phyloP scores from a whole-genome alignment of 2,329 filamentous ascomycete genomes.

The Penicillium palitans region DNA sequence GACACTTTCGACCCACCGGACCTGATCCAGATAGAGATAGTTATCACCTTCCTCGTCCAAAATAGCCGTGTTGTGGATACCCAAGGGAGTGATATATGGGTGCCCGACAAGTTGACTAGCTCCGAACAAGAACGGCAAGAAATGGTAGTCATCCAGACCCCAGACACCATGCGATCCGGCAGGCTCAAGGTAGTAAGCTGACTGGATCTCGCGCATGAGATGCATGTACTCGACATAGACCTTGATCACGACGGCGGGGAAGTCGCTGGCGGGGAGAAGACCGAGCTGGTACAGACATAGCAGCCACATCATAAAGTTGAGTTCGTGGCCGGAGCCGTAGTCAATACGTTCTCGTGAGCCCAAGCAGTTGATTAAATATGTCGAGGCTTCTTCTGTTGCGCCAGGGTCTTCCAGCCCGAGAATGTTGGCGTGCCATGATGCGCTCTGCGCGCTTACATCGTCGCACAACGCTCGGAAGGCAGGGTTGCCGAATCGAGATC shows the following conservation, averaged over 20 bases:
- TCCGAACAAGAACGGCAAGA: constrained; percentile 92
- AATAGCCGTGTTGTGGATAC: constrained; percentile 83
- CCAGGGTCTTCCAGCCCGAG: constrained; percentile 40
- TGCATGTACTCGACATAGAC: constrained; percentile 80
- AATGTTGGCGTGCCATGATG: constrained; percentile 44
- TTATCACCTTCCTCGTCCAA: constrained; percentile 83
- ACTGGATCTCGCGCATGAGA: constrained; percentile 85
- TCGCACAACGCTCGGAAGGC: constrained; percentile 80
- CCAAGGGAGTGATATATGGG: constrained; percentile 72
- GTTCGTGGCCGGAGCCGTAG: constrained; percentile 94
- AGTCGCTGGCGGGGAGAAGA: constrained; percentile 64
- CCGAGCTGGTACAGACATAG: constrained; percentile 85
- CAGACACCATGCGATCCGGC: constrained; percentile 97
- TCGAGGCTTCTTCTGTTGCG: constrained; percentile 69
- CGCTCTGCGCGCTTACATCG: constrained; percentile 42
- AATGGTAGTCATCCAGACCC: constrained; percentile 97
- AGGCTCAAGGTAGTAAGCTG: constrained; percentile 93
- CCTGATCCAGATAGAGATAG: constrained; percentile 89
- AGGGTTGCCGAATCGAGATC: constrained; percentile 92
- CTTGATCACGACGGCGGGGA: constrained; percentile 70
- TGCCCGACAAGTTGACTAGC: constrained; percentile 87
- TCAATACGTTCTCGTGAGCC: constrained; percentile 87
- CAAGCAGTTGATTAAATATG: constrained; percentile 80
- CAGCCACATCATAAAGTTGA: constrained; percentile 96
- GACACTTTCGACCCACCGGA: constrained; percentile 90